Percentiles rank a stretch among this genome's conserved stretches.
phyloP scores from a whole-genome alignment of 306 rosid species.

The Hippophae rhamnoides region DNA sequence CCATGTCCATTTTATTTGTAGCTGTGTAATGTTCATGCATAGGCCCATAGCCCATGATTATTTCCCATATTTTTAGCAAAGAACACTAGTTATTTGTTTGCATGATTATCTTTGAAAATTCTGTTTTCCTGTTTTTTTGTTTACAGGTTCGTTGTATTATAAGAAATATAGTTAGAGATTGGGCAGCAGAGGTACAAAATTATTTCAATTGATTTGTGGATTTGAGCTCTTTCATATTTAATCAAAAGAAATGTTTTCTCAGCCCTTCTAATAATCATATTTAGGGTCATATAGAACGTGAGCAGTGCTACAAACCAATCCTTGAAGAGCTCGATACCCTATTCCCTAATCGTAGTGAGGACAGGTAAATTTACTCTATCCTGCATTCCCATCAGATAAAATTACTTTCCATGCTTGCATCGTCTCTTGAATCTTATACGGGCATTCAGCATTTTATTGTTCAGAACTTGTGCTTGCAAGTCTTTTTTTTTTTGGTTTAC shows the following conservation, averaged over 20 bases:
- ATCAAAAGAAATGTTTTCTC: constrained; percentile 5
- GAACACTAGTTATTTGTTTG: neutral
- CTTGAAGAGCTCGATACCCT: constrained; percentile 73
- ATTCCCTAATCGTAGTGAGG: constrained; percentile 54
- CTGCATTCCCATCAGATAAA: constrained; percentile 6
- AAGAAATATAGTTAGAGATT: constrained; percentile 90
- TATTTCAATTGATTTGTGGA: constrained; percentile 5
- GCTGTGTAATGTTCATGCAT: neutral
- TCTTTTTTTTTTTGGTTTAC: neutral
- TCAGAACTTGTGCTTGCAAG: neutral
- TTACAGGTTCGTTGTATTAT: constrained; percentile 78
- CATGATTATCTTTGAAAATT: neutral
- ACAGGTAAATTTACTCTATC: constrained; percentile 35
- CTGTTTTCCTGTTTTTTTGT: constrained; percentile 1
- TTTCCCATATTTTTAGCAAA: neutral
- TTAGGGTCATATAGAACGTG: constrained; percentile 90
- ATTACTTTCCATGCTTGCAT: constrained; percentile 14
- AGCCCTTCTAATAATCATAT: constrained; percentile 11
- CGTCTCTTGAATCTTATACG: constrained; percentile 1
- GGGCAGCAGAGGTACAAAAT: constrained; percentile 76
- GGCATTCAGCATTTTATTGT: neutral
- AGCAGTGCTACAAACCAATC: constrained; percentile 88
- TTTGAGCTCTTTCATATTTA: constrained; percentile 6
- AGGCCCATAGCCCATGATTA: neutral
- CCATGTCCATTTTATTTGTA: neutral